Percentiles rank a stretch among this genome's conserved stretches.
Conservation (phyloP, 1,139 yeast genomes). For the Kodamaea fungicola region DNA sequence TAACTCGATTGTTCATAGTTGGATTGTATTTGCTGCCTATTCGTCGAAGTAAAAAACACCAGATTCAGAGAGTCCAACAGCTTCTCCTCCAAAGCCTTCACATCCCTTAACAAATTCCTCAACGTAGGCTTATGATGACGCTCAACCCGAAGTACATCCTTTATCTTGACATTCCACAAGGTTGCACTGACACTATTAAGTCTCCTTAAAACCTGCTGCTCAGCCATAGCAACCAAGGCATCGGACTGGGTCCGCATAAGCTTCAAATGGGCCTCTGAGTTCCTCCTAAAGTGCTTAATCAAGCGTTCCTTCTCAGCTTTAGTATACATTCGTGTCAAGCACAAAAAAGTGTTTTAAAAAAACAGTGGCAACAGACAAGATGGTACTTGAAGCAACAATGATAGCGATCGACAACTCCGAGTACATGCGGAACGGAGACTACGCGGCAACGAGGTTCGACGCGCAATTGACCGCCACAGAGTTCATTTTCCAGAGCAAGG, state of each 20-base stretch:
- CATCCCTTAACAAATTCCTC: conserved; percentile 27
- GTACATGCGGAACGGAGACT: conserved; percentile 94
- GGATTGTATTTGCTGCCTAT: neutral
- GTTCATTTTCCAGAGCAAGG: conserved; percentile 79
- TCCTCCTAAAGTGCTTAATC: conserved; percentile 23
- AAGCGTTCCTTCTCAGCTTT: conserved; percentile 35
- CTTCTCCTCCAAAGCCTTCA: conserved; percentile 16
- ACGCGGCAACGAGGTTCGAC: conserved; percentile 80
- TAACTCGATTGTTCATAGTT: neutral
- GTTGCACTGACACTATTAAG: conserved; percentile 42
- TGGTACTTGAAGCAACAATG: conserved; percentile 97
- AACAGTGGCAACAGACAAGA: conserved; percentile 20
- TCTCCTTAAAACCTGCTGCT: conserved; percentile 30
- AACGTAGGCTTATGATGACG: conserved; percentile 34
- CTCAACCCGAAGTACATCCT: conserved; percentile 42
- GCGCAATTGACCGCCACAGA: conserved; percentile 95
- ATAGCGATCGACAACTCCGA: conserved; percentile 94
- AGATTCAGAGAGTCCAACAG: conserved; percentile 2
- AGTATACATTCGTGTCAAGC: conserved; percentile 16
- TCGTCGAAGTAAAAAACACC: conserved; percentile 5
- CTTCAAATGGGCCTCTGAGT: conserved; percentile 18
- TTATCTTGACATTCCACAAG: conserved; percentile 35
- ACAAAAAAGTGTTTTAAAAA: neutral
- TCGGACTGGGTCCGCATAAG: conserved; percentile 15
- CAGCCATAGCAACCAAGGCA: conserved; percentile 18